Evolutionary conservation across 148 eudicot genomes (phyloP), one percentile per base, ranked within the genome.

Genomic region (Nepenthes gracilis): DNA sequence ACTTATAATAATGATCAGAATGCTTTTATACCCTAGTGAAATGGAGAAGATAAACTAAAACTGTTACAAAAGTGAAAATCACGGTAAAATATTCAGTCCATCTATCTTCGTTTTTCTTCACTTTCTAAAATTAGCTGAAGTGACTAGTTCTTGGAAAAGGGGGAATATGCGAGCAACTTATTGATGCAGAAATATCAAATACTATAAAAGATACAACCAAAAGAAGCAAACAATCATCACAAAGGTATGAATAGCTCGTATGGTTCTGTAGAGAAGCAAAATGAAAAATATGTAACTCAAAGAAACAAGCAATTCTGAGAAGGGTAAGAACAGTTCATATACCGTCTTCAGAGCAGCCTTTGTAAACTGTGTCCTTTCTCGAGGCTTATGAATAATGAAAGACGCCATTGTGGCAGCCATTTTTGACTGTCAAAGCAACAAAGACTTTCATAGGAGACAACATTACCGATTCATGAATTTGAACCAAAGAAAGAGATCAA

Each of bases 291-390:
- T 43, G 33, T 47, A 57, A 35, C 55, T n/a, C 32, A 12, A 48
- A 56, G 55, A 34, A 55, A 33, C 34, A 43, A 15, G 47, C 36
- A 38, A 35, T 13, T 49, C 10, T 36, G 14, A 13, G 14, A 47
- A 50, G 9, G 8, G 54, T 8, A 62, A 35, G 33, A 23, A 23
- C 23, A 23, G 23, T 23, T 12, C 14, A 12, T 14, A 60, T 73
- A 93, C 99, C 67, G 99, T 93, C 73, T 80, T 89, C 36, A 83
- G 68, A 58, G 95, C 78, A 58, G 92, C 83, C 78, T 79, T 89
- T 68, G 76, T 86, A 72, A 89, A 93, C 1, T 81, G 55, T 55
- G 91, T 79, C 70, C 95, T 84, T 75, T 93, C 80, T 40, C 81
- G 80, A 64, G 87, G 86, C 78, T 81, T 93, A 69, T 79, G 97